A percentile compares a stretch with the other conserved stretches of the same genome.
Evolutionary conservation across 306 rosid genomes (phyloP).

Genomic region (Datisca glomerata): DNA sequence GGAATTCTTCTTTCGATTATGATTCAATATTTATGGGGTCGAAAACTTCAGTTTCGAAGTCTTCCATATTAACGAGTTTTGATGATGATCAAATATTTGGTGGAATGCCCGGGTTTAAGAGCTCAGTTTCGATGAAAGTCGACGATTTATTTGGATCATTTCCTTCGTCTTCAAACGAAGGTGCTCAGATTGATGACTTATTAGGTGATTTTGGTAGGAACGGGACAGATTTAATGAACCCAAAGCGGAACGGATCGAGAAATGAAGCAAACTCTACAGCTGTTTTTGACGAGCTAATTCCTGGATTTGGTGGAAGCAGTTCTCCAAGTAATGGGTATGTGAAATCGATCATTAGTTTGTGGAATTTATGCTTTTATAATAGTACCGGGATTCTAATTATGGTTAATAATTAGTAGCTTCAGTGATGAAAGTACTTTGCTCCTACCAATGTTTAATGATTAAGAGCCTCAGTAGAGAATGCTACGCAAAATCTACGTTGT

Average conservation of each 20-base stretch:
- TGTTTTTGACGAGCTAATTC: constrained; percentile 53
- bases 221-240: constrained; percentile 13
- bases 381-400: no score
- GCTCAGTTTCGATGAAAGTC: constrained; percentile 15
- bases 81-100: constrained; percentile 69
- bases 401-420: no score
- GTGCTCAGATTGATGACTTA: constrained; percentile 38
- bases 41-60: constrained; percentile 18
- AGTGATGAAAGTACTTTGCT: no score
- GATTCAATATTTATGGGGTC: constrained; percentile 49
- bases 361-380: no score
- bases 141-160: constrained; percentile 24
- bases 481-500: no score
- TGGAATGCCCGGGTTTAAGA: constrained; percentile 35
- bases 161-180: constrained; percentile 22
- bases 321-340: constrained; percentile 42
- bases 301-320: constrained; percentile 56
- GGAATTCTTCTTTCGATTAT: constrained; percentile 24
- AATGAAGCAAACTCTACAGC: constrained; percentile 5
- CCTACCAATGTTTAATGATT: no score
- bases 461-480: no score
- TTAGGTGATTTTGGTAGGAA: constrained; percentile 37
- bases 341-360: no score
- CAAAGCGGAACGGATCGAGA: constrained; percentile 8
- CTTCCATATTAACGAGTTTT: constrained; percentile 14